Conservation (phyloP, 2,329 filamentous ascomycete species). For the Lasiodiplodia hormozganensis region DNA sequence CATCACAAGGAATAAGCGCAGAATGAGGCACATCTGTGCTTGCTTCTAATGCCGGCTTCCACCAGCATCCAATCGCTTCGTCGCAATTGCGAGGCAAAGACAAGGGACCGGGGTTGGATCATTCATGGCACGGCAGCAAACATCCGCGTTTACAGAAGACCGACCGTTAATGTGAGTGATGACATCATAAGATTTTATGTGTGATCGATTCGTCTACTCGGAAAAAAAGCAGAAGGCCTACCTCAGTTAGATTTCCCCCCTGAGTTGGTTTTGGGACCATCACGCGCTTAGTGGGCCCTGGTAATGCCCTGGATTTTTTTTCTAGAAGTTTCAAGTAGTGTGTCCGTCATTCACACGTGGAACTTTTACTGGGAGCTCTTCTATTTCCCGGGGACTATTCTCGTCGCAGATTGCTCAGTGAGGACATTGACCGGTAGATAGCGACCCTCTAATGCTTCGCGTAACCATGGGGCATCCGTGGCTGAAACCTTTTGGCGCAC, state of each 20-base stretch:
- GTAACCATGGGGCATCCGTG: conserved; percentile 64
- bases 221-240: neutral
- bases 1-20: neutral
- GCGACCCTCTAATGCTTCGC: conserved; percentile 49
- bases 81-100: neutral
- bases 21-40: too few species aligned
- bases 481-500: conserved; percentile 60
- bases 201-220: neutral
- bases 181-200: neutral
- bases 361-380: neutral
- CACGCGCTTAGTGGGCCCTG: neutral
- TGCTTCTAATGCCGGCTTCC: neutral
- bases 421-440: conserved; percentile 57
- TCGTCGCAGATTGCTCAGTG: neutral
- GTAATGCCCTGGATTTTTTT: neutral
- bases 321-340: neutral
- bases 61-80: neutral
- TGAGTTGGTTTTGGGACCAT: neutral
- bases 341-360: neutral
- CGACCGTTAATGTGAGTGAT: neutral
- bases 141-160: neutral
- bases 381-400: neutral
- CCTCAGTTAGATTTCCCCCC: neutral
- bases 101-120: neutral
- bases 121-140: neutral